Evolutionary conservation across 805 yeast species (phyloP).

Genomic region (Candida golubevii): DNA sequence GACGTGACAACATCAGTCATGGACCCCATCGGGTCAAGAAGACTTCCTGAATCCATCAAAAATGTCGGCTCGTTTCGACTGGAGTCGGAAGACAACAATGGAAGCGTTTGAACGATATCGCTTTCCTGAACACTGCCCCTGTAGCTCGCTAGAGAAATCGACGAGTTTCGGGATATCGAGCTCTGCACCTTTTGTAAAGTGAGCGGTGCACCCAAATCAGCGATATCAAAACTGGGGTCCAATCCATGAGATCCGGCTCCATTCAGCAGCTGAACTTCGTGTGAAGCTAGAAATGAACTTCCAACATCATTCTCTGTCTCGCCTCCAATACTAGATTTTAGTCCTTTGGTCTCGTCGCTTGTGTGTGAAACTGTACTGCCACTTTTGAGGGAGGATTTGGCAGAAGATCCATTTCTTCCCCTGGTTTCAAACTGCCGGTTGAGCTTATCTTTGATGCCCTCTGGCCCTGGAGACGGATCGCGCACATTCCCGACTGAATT

Average conservation of each 20-base stretch:
- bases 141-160: slow-evolving; percentile 13
- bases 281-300: too few species aligned
- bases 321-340: too few species aligned
- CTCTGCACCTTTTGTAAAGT: not conserved
- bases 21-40: slow-evolving; percentile 8
- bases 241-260: not conserved
- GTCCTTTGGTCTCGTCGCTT: too few species aligned
- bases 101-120: slow-evolving; percentile 15
- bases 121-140: slow-evolving; percentile 2
- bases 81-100: slow-evolving; percentile 11
- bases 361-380: not conserved
- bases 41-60: slow-evolving; percentile 8
- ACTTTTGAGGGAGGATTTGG: slow-evolving; percentile 5
- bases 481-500: not conserved
- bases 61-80: slow-evolving; percentile 9
- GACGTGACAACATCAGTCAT: slow-evolving; percentile 15
- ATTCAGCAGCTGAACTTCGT: not conserved
- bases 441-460: slow-evolving; percentile 12
- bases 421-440: slow-evolving; percentile 11
- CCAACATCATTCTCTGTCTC: too few species aligned
- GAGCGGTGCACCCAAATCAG: not conserved
- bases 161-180: slow-evolving; percentile 12
- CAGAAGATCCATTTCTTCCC: slow-evolving; percentile 4
- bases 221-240: not conserved
- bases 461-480: slow-evolving; percentile 3